Evolutionary conservation across 108 stramenopile genomes (phyloP).

Genomic region (Craspedostauros australis): DNA sequence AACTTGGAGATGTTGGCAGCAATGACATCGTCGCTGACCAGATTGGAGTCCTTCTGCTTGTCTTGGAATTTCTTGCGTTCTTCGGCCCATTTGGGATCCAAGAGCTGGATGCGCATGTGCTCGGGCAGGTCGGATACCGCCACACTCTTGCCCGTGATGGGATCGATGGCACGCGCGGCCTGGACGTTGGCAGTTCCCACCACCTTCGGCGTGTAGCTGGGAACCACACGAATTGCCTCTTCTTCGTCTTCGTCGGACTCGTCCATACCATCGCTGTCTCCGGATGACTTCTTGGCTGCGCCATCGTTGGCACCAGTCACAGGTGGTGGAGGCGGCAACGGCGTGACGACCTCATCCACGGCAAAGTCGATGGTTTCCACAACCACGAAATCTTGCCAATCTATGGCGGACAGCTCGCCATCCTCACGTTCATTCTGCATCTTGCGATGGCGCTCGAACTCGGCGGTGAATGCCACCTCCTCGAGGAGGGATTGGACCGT

Average conservation of each 20-base stretch:
- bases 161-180: slow-evolving; percentile 80
- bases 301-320: not conserved
- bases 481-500: slow-evolving; percentile 34
- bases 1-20: slow-evolving; percentile 79
- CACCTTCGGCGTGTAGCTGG: slow-evolving; percentile 88
- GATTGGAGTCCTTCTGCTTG: slow-evolving; percentile 90
- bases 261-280: slow-evolving; percentile 45
- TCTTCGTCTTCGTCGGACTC: slow-evolving; percentile 69
- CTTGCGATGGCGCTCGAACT: slow-evolving; percentile 68
- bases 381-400: slow-evolving; percentile 99
- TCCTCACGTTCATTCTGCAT: slow-evolving; percentile 43
- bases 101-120: slow-evolving; percentile 96
- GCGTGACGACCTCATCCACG: slow-evolving; percentile 71
- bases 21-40: slow-evolving; percentile 86
- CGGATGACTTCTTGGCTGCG: slow-evolving; percentile 4
- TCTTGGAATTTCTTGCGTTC: slow-evolving; percentile 81
- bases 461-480: slow-evolving; percentile 65
- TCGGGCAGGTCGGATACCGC: slow-evolving; percentile 83
- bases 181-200: slow-evolving; percentile 54
- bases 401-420: slow-evolving; percentile 57
- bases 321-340: slow-evolving; percentile 60
- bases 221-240: slow-evolving; percentile 81
- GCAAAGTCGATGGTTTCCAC: slow-evolving; percentile 97
- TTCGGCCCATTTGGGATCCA: slow-evolving; percentile 96
- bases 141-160: slow-evolving; percentile 88